Percentiles rank a stretch among this genome's conserved stretches.
Conservation (phyloP, 2,329 filamentous ascomycete species). For the Beauveria bassiana region DNA sequence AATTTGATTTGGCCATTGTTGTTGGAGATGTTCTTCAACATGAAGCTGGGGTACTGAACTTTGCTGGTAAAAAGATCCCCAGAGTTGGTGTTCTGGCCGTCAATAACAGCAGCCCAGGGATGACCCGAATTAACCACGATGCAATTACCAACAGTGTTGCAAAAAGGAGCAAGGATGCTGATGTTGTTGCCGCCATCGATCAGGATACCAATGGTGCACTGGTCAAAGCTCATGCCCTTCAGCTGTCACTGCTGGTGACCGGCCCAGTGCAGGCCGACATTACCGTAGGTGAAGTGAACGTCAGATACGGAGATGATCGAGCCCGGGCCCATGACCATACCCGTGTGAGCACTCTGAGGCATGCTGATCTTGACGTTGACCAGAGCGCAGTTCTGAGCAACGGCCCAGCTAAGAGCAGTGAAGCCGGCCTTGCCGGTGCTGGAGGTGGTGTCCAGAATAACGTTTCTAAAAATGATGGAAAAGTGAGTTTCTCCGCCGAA, state of each 20-base stretch:
- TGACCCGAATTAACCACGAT: constrained; percentile 4
- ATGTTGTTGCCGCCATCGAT: constrained; percentile 9
- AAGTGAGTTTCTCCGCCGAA: constrained; percentile 17
- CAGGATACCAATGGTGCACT: constrained; percentile 12
- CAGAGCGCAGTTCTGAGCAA: constrained; percentile 17
- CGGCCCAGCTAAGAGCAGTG: constrained; percentile 16
- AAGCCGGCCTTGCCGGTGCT: constrained; percentile 13
- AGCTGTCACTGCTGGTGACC: constrained; percentile 9
- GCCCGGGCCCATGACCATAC: constrained; percentile 13
- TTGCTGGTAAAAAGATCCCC: constrained; percentile 4
- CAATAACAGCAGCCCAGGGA: constrained; percentile 5
- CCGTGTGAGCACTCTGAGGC: constrained; percentile 14
- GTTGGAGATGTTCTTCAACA: constrained; percentile 15
- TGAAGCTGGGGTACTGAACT: constrained; percentile 9
- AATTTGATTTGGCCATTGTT: constrained; percentile 14
- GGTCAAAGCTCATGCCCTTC: constrained; percentile 9
- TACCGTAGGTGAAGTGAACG: constrained; percentile 15
- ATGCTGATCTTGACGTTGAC: constrained; percentile 14
- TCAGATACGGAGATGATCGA: constrained; percentile 16
- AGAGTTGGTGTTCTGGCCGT: constrained; percentile 5
- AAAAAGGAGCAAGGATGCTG: constrained; percentile 5
- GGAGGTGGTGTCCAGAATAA: constrained; percentile 15
- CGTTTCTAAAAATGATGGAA: constrained; percentile 17
- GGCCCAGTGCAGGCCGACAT: constrained; percentile 16
- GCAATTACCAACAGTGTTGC: constrained; percentile 7